Percentiles rank a stretch among this genome's conserved stretches.
Conservation (phyloP, 352 stramenopile genomes). For the Pythium myriotylum region DNA sequence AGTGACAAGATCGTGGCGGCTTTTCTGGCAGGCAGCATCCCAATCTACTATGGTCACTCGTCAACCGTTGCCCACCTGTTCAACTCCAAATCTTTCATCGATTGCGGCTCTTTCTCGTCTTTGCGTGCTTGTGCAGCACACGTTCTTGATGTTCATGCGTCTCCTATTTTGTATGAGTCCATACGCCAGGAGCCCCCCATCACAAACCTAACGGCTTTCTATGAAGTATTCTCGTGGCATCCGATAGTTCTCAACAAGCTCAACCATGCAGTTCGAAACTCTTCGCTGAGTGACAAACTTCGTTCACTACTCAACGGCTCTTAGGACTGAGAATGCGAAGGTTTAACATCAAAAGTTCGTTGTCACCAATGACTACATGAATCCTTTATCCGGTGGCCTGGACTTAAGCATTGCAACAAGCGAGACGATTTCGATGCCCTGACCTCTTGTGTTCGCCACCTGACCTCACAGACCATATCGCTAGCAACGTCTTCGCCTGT, state of each 20-base stretch:
- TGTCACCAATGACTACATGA: too few relatives aligned
- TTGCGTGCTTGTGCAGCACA: conserved; percentile 38
- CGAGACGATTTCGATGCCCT: too few relatives aligned
- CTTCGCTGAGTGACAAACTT: neutral
- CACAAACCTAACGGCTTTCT: conserved; percentile 34
- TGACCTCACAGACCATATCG: too few relatives aligned
- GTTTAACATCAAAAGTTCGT: too few relatives aligned
- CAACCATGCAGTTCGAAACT: neutral
- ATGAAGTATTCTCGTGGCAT: conserved; percentile 48
- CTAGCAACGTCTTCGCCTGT: too few relatives aligned
- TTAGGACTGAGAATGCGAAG: neutral
- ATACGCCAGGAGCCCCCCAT: conserved; percentile 41
- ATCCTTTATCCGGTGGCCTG: too few relatives aligned
- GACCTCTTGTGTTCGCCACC: too few relatives aligned
- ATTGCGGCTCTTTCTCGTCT: conserved; percentile 43
- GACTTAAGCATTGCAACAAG: too few relatives aligned
- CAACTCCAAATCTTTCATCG: conserved; percentile 52
- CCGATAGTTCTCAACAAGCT: conserved; percentile 29
- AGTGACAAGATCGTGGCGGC: conserved; percentile 65
- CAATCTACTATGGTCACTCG: conserved; percentile 62
- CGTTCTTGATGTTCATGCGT: conserved; percentile 44
- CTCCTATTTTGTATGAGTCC: conserved; percentile 30
- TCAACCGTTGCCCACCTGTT: conserved; percentile 38
- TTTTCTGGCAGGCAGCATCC: conserved; percentile 57
- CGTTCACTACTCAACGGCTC: neutral